Evolutionary conservation across 2,329 filamentous ascomycete species (phyloP), one percentile per base, ranked within the genome.

Genomic region (Fusarium robinianum): DNA sequence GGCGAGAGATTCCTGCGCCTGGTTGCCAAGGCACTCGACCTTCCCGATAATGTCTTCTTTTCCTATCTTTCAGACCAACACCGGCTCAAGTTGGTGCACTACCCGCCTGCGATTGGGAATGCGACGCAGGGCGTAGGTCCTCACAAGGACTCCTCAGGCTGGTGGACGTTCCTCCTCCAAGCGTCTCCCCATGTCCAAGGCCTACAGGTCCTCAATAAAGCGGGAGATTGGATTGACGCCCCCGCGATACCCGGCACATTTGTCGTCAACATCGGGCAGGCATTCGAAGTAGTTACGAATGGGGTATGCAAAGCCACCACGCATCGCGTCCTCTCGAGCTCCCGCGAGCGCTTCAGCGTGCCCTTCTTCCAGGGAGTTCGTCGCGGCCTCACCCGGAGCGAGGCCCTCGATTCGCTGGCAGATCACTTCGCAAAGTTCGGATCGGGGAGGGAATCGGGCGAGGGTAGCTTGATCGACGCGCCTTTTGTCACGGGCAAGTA

Each of bases 81-180:
- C 57, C 76, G 81, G 4, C 70, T 84, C 25, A 82, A 83, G 54
- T 66, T 83, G 3, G 69, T 82, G 3, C 74, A 72, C 39, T 83
- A 83, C 40, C 77, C 78, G 0, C 55, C 65, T 0, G 46, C 45
- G 1, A 5, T 22, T 8, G 41, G 48, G 3, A 34, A 40, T 10
- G 22, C 31, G 1, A 33, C 55, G 3, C 79, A 83, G 63, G 80
- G 80, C 1, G 79, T 84, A 2, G 81, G 80, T 0, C 75, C 81
- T 1, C 80, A 84, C 64, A 83, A 83, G 55, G 79, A 82, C 60
- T 83, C 76, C 0, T 82, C 79, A 0, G 80, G 80, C 4, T 84
- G 79, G 79, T 80, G 81, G 68, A 84, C 81, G 0, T 84, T 85
- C 49, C 72, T 85, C 4, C 73, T 81, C 2, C 82, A 85, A 60